Evolutionary conservation across 306 rosid genomes (phyloP), one percentile per base, ranked within the genome.

Genomic region (Ammopiptanthus mongolicus): DNA sequence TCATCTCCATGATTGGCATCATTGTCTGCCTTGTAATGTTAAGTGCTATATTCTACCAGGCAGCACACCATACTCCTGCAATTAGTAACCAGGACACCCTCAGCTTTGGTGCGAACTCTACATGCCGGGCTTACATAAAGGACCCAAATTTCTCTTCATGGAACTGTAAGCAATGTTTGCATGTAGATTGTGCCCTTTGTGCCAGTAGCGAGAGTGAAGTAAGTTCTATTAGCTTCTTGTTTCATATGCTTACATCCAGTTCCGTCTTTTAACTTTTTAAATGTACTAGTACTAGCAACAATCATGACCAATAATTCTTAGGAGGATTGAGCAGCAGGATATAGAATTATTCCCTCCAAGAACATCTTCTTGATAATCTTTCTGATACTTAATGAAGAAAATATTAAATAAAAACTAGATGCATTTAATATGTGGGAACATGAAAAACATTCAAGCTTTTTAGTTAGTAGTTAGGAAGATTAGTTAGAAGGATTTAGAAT

Each of bases 161-260:
- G 98, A 81, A 82, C 74, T 94, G 98, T 76, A 90, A 88, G 97
- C 48, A 77, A 5, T 94, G 97, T 61, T 76, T 91, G 86, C 87
- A 83, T 52, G 76, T 57, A 15, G 31, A 87, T 0, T 94, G 97
- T 52, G 94, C 82, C 57, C 91, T 85, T 85, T 94, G 96, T 81
- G 80, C 89, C 46, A 78, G 33, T 41, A 68, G 69, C 8, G 53
- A 51, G 3, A 31, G 28, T 41, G 73, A 80, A 18, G 96, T 91
- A 86, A 88, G 87, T 73, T 51, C 5, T 60, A 39, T 37, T 37
- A 56, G 31, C 57, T 72, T 73, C 33, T 29, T 5, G 3, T 33
- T 47, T 72, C 13, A 11, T 33, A 25, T 52, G 64, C 39, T 3
- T 15, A 8, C 23, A 17, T 8, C 11, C 21, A 5, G 15, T 12